A percentile compares a stretch with the other conserved stretches of the same genome.
Evolutionary conservation across 75 land plant genomes (phyloP).

Genomic region (Selaginella tamariscina): DNA sequence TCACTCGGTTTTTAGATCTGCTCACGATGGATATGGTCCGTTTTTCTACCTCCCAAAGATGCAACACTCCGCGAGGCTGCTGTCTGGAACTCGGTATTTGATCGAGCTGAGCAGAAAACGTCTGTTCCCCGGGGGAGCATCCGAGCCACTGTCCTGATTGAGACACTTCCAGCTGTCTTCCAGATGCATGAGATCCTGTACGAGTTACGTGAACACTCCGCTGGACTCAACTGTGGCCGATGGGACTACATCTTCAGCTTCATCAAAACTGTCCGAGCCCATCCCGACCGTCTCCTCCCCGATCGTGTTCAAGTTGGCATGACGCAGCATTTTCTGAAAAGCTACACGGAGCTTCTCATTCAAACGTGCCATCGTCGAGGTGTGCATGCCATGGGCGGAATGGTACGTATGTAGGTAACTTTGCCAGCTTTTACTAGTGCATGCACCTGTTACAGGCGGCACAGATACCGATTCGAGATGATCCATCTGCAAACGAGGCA

Average conservation of each 20-base stretch:
- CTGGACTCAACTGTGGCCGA: conserved; percentile 81
- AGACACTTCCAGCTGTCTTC: conserved; percentile 87
- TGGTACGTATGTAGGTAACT: conserved; percentile 66
- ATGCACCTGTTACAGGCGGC: conserved; percentile 54
- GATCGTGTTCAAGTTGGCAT: conserved; percentile 83
- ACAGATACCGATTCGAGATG: conserved; percentile 78
- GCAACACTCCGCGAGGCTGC: conserved; percentile 94
- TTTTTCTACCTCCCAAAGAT: conserved; percentile 98
- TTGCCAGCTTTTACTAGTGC: not conserved
- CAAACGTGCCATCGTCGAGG: conserved; percentile 89
- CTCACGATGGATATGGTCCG: conserved; percentile 60
- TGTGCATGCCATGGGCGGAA: conserved; percentile 96
- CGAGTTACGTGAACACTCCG: conserved; percentile 77
- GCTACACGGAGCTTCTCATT: conserved; percentile 84
- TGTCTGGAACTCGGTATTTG: conserved; percentile 83
- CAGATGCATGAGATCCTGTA: conserved; percentile 92
- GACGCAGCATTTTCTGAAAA: conserved; percentile 79
- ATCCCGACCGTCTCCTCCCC: conserved; percentile 82
- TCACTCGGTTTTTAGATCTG: conserved; percentile 34
- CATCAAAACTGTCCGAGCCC: conserved; percentile 73
- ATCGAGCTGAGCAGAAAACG: conserved; percentile 52
- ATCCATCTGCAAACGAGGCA: conserved; percentile 62
- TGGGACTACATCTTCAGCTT: conserved; percentile 99
- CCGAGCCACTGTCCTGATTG: conserved; percentile 74
- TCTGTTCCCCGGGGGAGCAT: conserved; percentile 71